These are phyloP conservation scores for Neurospora tetraspora DNA, from an alignment of 495 filamentous ascomycete genomes.

Conservation along the genomic window DNA sequence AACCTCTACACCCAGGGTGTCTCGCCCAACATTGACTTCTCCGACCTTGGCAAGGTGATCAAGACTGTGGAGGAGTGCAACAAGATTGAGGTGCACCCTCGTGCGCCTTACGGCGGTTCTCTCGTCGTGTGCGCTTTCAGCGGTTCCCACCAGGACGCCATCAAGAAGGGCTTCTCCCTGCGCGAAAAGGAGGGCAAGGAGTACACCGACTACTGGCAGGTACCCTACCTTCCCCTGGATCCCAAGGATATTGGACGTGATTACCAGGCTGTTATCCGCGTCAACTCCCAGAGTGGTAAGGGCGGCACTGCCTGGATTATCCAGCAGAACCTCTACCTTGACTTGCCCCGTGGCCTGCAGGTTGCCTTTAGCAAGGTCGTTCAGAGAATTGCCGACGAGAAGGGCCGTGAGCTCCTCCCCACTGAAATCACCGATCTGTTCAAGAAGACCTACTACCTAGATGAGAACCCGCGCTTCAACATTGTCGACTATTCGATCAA, in stretches of 20 bases:
- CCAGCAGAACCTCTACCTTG: conserved; percentile 75
- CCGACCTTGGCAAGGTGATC: conserved; percentile 78
- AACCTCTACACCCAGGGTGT: conserved; percentile 97
- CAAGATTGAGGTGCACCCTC: conserved; percentile 87
- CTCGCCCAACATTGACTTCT: conserved; percentile 82
- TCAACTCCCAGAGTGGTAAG: conserved; percentile 95
- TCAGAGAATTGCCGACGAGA: conserved; percentile 65
- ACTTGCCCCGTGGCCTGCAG: conserved; percentile 87
- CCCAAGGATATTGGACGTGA: conserved; percentile 89
- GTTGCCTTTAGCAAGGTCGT: conserved; percentile 84
- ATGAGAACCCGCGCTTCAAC: conserved; percentile 69
- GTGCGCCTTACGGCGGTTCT: conserved; percentile 82
- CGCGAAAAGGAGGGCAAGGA: conserved; percentile 50
- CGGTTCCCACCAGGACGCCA: conserved; percentile 92
- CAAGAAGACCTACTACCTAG: conserved; percentile 74
- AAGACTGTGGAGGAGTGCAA: conserved; percentile 84
- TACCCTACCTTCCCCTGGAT: conserved; percentile 91
- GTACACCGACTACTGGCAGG: conserved; percentile 51
- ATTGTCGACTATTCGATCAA: conserved; percentile 90
- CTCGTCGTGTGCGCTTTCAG: conserved; percentile 85
- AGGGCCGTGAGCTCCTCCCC: conserved; percentile 70
- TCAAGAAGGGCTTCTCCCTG: conserved; percentile 87
- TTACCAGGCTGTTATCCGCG: conserved; percentile 94
- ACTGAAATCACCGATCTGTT: conserved; percentile 81
- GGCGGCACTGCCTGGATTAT: conserved; percentile 95